Evolutionary conservation across 2,329 filamentous ascomycete genomes (phyloP), one percentile per base, ranked within the genome.

Genomic region (Penicillium sp.): DNA sequence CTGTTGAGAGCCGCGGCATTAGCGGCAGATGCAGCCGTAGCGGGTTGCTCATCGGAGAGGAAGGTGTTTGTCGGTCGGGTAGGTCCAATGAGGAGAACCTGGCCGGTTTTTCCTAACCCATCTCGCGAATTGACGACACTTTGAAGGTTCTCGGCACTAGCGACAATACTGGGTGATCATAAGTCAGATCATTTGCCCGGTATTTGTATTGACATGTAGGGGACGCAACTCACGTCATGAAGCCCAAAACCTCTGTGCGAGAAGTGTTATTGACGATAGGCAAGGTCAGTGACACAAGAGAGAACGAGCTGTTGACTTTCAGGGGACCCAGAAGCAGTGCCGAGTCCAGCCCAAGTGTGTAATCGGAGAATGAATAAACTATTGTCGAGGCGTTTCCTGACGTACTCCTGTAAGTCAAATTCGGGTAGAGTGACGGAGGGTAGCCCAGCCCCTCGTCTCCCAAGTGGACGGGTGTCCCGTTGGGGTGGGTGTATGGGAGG

Each of bases 271-370:
- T 83, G 52, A 88, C 79, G 45, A 96, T 82, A 0, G 90, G 88
- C 13, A 92, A 72, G 0, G 90, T 95, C 50, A 95, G 75, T 2
- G 90, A 95, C 11, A 95, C 67, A 10, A 96, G 73, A 18, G 88
- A 87, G 55, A 86, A 87, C 0, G 82, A 81, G 37, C 80, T 73
- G 64, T 95, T 93, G 55, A 93, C 70, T 19, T 80, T 75, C 49
- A 88, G 75, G 0, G 90, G 90, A 0, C 91, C 91, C 0, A 93
- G 77, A 1, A 95, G 72, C n/a, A 95, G 74, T 1, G 82, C 82
- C 5, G 72, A 75, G n/a, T 67, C 68, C 14, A 62, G 56, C 35
- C 74, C 72, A 12, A 84, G 66, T 0, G 53, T 44, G 37, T 68
- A 65, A 7, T 75, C 58, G 46, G 71, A 76, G 3, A 64, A 64